Percentiles rank a stretch among this genome's conserved stretches.
Evolutionary conservation across 1,139 yeast genomes (phyloP).

Genomic region (Hansenula sp.): DNA sequence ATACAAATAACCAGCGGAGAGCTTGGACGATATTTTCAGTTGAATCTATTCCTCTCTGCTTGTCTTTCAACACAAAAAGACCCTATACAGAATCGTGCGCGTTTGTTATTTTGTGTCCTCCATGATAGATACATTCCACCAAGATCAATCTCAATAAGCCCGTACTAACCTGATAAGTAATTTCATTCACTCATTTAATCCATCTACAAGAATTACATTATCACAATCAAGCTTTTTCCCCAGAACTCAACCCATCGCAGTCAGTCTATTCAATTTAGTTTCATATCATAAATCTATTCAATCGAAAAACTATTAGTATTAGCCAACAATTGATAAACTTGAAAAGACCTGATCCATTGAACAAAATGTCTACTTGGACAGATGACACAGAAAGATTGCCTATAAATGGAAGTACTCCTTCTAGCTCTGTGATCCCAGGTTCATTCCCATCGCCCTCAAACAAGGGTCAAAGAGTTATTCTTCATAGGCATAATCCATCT

Average conservation of each 20-base stretch:
- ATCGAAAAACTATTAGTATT: too few species aligned
- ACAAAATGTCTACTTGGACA: not conserved
- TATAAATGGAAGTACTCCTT: not conserved
- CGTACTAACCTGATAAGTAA: not conserved
- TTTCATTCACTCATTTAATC: conserved; percentile 4
- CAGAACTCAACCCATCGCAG: not conserved
- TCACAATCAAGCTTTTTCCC: not conserved
- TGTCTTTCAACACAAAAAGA: too few species aligned
- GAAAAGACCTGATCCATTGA: not conserved
- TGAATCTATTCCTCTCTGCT: too few species aligned
- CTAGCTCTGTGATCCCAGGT: not conserved
- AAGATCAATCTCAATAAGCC: not conserved
- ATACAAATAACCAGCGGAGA: too few species aligned
- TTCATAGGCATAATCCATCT: not conserved
- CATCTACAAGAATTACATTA: conserved; percentile 2
- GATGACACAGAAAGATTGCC: not conserved
- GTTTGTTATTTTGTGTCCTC: not conserved
- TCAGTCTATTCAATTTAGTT: not conserved
- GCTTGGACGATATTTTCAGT: too few species aligned
- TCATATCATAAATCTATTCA: not conserved
- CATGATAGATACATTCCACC: not conserved
- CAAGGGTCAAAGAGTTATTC: not conserved
- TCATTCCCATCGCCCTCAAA: not conserved
- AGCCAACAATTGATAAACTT: too few species aligned
- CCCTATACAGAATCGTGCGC: too few species aligned